Evolutionary conservation across 345 rosid species (phyloP), one percentile per base, ranked within the genome.

Genomic region (Acer campestre): DNA sequence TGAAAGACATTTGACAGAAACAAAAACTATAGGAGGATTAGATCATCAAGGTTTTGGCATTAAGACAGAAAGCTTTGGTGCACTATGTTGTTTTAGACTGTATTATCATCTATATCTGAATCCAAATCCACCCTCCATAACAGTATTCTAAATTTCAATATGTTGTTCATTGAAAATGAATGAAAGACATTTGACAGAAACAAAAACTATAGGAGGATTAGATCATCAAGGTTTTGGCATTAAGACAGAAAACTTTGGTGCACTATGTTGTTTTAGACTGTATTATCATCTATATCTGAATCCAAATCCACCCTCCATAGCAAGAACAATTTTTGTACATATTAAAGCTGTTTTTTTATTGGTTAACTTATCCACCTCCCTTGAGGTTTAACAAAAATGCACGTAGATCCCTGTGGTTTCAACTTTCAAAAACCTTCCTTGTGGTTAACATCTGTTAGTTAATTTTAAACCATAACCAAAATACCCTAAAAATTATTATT

Each of bases 311-410:
- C 18, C 48, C 13, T 27, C 27, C 10, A n/a, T 31, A 31, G 27
- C 55, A 29, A 70, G 1, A 35, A 71, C 7, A 29, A 0, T 29
- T 17, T 16, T 27, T 29, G 12, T 53, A 23, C 63, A 53, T 55
- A 29, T 51, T 18, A 23, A 71, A 23, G 18, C 20, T 29, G 63
- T 31, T 59, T 59, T 59, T 9, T 59, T 16, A 59, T n/a, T 59
- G 63, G 63, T 59, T 59, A 59, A 59, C 25, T 59, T 59, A 46
- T 59, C 63, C 27, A 20, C 63, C 27, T 59, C 63, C 63, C 27
- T 59, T 59, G 9, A 6, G 9, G 27, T 59, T 56, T 20, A n/a
- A 56, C 9, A 56, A 56, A 56, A 17, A 56, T 7, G 11, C 27
- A 59, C 7, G 10, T 8, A 59, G 7, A n/a, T 59, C 12, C 22